Evolutionary conservation across 805 yeast genomes (phyloP).

Genomic region (Zygotorulaspora danielsina): DNA sequence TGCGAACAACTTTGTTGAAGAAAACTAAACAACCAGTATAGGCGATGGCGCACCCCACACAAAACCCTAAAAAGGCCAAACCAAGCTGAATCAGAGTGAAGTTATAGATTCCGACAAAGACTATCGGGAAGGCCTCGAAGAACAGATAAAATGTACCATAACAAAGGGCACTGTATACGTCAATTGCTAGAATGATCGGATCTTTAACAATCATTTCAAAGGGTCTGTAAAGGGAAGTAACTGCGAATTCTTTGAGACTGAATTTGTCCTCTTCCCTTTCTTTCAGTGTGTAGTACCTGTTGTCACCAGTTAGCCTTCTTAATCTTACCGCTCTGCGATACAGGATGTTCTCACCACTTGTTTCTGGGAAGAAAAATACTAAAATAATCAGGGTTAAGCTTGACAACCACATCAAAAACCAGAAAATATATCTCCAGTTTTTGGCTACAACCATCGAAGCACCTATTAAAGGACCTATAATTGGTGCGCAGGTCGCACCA

Average conservation of each 20-base stretch:
- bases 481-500: slow-evolving; percentile 53
- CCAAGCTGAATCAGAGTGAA: slow-evolving; percentile 49
- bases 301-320: slow-evolving; percentile 47
- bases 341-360: slow-evolving; percentile 43
- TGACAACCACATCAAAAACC: slow-evolving; percentile 45
- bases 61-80: slow-evolving; percentile 44
- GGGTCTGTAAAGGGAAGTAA: slow-evolving; percentile 46
- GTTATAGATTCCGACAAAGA: slow-evolving; percentile 41
- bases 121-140: slow-evolving; percentile 61
- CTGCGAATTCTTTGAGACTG: slow-evolving; percentile 19
- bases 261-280: slow-evolving; percentile 37
- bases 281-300: slow-evolving; percentile 37
- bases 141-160: slow-evolving; percentile 53
- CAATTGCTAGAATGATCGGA: slow-evolving; percentile 52
- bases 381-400: slow-evolving; percentile 39
- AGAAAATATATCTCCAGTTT: slow-evolving; percentile 52
- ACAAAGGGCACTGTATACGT: slow-evolving; percentile 47
- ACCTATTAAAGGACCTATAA: slow-evolving; percentile 54
- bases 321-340: slow-evolving; percentile 46
- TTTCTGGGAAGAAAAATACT: slow-evolving; percentile 46
- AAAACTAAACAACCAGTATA: slow-evolving; percentile 29
- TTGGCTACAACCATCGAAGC: slow-evolving; percentile 46
- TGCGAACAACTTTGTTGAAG: slow-evolving; percentile 29
- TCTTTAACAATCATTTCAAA: slow-evolving; percentile 46
- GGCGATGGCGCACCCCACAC: slow-evolving; percentile 45